phyloP scores from a whole-genome alignment of 2,329 filamentous ascomycete species.

The Ceratocystis cacaofunesta region DNA sequence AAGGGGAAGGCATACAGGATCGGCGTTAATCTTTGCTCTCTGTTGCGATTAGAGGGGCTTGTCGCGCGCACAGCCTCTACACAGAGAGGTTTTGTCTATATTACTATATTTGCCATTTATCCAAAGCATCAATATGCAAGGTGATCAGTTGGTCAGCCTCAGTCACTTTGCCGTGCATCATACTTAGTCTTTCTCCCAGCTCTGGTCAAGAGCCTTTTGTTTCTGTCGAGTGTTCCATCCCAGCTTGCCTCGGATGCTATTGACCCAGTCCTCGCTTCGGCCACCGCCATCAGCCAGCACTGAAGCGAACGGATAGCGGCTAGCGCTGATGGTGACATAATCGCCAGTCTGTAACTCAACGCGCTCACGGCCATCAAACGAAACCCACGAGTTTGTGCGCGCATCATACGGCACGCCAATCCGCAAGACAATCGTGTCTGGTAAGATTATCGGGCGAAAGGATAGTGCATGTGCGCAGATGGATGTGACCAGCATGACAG shows the following conservation, averaged over 20 bases:
- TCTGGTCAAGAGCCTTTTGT: slow-evolving; percentile 46
- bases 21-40: neutral
- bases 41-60: neutral
- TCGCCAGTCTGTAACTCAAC: slow-evolving; percentile 64
- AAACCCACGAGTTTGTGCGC: slow-evolving; percentile 84
- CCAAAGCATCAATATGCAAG: neutral
- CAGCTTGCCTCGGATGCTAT: slow-evolving; percentile 63
- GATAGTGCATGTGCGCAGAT: slow-evolving; percentile 92
- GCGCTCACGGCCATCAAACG: slow-evolving; percentile 86
- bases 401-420: slow-evolving; percentile 92
- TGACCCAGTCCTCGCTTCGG: slow-evolving; percentile 61
- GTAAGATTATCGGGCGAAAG: slow-evolving; percentile 90
- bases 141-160: neutral
- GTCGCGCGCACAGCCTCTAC: neutral
- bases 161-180: neutral
- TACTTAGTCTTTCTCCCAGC: neutral
- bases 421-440: slow-evolving; percentile 86
- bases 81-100: neutral
- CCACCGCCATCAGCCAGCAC: slow-evolving; percentile 55
- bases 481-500: slow-evolving; percentile 83
- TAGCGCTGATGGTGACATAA: slow-evolving; percentile 73
- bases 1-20: neutral
- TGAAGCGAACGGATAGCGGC: slow-evolving; percentile 63
- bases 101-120: neutral
- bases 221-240: slow-evolving; percentile 71